Evolutionary conservation across 2,329 filamentous ascomycete genomes (phyloP).

Genomic region (Trichoderma simmonsii): DNA sequence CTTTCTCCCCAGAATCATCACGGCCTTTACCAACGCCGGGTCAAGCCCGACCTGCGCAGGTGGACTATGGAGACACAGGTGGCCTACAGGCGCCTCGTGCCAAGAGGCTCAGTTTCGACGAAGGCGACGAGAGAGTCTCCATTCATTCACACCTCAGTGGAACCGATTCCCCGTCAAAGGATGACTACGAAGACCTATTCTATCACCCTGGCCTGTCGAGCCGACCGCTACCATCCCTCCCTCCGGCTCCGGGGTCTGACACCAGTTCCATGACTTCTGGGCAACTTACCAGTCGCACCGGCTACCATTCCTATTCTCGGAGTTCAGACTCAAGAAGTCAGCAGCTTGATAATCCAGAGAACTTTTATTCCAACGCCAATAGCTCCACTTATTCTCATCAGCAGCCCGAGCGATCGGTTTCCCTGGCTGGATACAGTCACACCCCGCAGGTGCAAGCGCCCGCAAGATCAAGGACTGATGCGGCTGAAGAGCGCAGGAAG

Average conservation of each 20-base stretch:
- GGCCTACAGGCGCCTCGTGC: slow-evolving; percentile 73
- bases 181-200: slow-evolving; percentile 85
- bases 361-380: slow-evolving; percentile 42
- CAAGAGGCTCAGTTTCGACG: slow-evolving; percentile 82
- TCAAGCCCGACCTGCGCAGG: slow-evolving; percentile 52
- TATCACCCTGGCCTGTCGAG: slow-evolving; percentile 79
- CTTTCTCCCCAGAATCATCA: slow-evolving; percentile 41
- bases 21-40: slow-evolving; percentile 49
- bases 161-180: slow-evolving; percentile 64
- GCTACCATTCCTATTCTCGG: slow-evolving; percentile 49
- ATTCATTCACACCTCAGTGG: slow-evolving; percentile 54
- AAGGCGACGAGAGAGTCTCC: slow-evolving; percentile 75
- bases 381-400: slow-evolving; percentile 37
- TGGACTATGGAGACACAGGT: slow-evolving; percentile 88
- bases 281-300: slow-evolving; percentile 41
- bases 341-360: slow-evolving; percentile 46
- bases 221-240: slow-evolving; percentile 63
- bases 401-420: slow-evolving; percentile 69
- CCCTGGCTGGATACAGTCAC: slow-evolving; percentile 76
- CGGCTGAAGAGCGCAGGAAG: slow-evolving; percentile 65
- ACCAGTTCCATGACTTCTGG: slow-evolving; percentile 50
- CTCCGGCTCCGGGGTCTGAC: slow-evolving; percentile 61
- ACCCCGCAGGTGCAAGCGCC: slow-evolving; percentile 76
- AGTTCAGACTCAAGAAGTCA: slow-evolving; percentile 43
- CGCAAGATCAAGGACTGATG: slow-evolving; percentile 92